Conservation (phyloP, 2,329 filamentous ascomycete genomes). For the Penicillium sclerotiorum region DNA sequence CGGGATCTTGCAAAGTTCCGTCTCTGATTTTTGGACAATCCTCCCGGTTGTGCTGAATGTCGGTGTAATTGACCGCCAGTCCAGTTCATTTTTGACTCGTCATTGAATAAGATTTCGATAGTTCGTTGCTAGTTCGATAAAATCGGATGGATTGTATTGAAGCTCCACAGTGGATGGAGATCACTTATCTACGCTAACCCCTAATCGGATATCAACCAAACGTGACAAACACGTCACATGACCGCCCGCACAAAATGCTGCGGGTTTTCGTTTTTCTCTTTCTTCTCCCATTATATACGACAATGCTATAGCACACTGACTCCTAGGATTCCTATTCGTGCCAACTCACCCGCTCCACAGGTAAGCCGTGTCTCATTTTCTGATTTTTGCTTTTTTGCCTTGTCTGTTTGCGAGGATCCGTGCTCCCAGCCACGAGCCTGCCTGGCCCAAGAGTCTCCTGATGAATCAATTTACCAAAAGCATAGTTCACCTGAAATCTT, state of each 20-base stretch:
- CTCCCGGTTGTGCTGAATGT: constrained; percentile 37
- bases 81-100: constrained; percentile 51
- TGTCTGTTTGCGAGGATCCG: constrained; percentile 4
- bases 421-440: not conserved
- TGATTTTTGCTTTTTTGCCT: not conserved
- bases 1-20: constrained; percentile 39
- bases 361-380: constrained; percentile 13
- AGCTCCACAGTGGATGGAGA: not conserved
- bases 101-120: not conserved
- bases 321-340: not conserved
- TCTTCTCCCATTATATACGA: not conserved
- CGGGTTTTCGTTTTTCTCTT: constrained; percentile 3
- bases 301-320: constrained; percentile 1
- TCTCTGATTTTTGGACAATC: constrained; percentile 31
- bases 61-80: constrained; percentile 47
- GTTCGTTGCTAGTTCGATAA: no score
- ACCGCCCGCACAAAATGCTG: constrained; percentile 17
- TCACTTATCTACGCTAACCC: not conserved
- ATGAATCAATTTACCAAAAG: constrained; percentile 42
- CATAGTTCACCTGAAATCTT: constrained; percentile 49
- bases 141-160: not conserved
- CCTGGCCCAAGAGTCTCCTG: constrained; percentile 22
- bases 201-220: constrained; percentile 4
- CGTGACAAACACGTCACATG: constrained; percentile 16
- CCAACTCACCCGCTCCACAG: constrained; percentile 12